Evolutionary conservation across 2,329 filamentous ascomycete genomes (phyloP).

Genomic region (Fusarium begoniae): DNA sequence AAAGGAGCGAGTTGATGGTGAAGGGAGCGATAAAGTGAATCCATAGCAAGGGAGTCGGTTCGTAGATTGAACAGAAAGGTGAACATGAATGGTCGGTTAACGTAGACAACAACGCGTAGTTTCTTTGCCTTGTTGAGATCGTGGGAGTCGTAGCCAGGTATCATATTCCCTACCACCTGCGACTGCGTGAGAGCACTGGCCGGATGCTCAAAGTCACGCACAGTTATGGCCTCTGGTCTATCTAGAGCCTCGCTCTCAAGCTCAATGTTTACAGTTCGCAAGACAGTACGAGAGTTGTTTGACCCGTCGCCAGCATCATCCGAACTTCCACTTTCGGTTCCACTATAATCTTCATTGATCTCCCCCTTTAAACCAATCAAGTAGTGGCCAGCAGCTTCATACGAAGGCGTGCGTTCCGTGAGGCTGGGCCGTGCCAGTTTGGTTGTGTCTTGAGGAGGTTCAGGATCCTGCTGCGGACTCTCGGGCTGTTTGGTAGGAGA

Average conservation of each 20-base stretch:
- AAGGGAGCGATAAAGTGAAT: constrained; percentile 66
- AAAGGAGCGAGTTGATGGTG: constrained; percentile 69
- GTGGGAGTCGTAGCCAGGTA: constrained; percentile 50
- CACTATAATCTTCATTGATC: constrained; percentile 58
- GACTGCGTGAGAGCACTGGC: constrained; percentile 46
- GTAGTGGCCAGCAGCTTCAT: constrained; percentile 59
- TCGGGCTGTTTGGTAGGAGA: constrained; percentile 24
- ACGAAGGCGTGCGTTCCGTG: constrained; percentile 33
- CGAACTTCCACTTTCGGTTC: constrained; percentile 44
- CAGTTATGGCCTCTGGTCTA: constrained; percentile 55
- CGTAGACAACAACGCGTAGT: constrained; percentile 76
- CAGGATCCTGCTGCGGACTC: constrained; percentile 18
- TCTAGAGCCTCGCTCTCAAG: constrained; percentile 56
- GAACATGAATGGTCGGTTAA: constrained; percentile 79
- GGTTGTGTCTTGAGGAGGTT: constrained; percentile 7
- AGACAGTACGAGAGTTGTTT: constrained; percentile 63
- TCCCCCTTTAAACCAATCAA: constrained; percentile 75
- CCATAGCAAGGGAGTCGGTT: constrained; percentile 66
- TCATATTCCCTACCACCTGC: constrained; percentile 48
- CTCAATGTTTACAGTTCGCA: constrained; percentile 75
- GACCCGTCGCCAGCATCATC: constrained; percentile 47
- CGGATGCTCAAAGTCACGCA: constrained; percentile 55
- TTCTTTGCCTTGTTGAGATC: constrained; percentile 64
- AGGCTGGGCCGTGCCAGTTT: constrained; percentile 20
- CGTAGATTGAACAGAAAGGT: constrained; percentile 73